Evolutionary conservation across 306 rosid genomes (phyloP), one percentile per base, ranked within the genome.

Genomic region (Quercus glauca): DNA sequence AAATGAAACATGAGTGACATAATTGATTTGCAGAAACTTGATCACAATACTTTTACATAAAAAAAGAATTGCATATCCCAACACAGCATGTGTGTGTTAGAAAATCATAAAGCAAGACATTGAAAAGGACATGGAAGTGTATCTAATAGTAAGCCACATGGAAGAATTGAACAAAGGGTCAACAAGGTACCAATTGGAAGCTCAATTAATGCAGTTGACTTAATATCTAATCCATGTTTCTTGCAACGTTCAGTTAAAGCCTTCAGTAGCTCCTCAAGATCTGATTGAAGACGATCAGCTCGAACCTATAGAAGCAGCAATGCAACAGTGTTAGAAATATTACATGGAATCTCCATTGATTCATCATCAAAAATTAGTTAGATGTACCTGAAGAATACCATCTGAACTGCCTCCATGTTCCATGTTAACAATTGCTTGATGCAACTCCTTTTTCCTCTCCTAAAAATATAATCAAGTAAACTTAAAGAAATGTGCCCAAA

Each of bases 321-420:
- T 74, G 74, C 51, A 83, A 90, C 82, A 86, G 85, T 61, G 58
- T 80, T 63, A 58, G 68, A 85, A 71, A 73, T 35, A 72, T 70
- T 61, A 56, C 69, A 69, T 1, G 55, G 76, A 82, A 78, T 52
- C 49, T 21, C n/a, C 19, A 65, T 45, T 31, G 29, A 45, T 75
- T 72, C 63, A 77, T 69, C 71, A 45, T 49, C 72, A 68, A 14
- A 65, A 31, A 51, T 55, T 74, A 69, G 67, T 41, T 78, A 63
- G 77, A 60, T 74, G 72, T 75, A 94, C 99, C 97, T 94, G 99
- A 88, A 94, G 99, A 79, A 94, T 94, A 82, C 98, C 98, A 84
- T 94, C 97, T 4, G 92, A 89, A 79, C 99, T 94, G 78, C 99
- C 99, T 85, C 99, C 99, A 81, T 92, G 97, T 58, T 86, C 95